Evolutionary conservation across 2,329 filamentous ascomycete species (phyloP).

Genomic region (Stenocarpella maydis): DNA sequence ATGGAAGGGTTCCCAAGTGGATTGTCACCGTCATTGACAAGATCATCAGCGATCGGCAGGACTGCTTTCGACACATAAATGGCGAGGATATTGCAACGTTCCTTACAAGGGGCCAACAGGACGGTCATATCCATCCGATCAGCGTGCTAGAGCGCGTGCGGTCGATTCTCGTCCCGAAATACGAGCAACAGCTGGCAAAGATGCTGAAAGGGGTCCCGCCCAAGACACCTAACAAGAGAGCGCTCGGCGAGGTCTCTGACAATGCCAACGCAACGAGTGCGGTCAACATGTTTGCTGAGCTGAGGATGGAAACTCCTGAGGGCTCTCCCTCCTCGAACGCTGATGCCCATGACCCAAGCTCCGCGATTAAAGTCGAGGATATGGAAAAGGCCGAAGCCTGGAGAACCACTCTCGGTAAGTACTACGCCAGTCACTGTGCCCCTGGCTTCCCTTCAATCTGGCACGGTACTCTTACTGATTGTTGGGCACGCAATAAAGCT

Average conservation of each 20-base stretch:
- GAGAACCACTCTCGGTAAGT: conserved; percentile 21
- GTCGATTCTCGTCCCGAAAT: not conserved
- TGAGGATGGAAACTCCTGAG: conserved; percentile 7
- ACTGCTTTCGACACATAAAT: conserved; percentile 17
- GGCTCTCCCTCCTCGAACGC: not conserved
- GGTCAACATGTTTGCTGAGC: conserved; percentile 5
- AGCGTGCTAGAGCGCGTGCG: not conserved
- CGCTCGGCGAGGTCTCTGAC: conserved; percentile 5
- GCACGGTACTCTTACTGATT: not conserved
- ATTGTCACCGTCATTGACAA: conserved; percentile 6
- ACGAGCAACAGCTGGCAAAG: not conserved
- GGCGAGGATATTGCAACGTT: not conserved
- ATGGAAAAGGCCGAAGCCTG: conserved; percentile 7
- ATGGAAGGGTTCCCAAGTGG: conserved; percentile 8
- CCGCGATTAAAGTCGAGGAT: not conserved
- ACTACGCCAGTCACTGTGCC: not conserved
- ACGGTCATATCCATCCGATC: conserved; percentile 17
- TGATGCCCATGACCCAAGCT: not conserved
- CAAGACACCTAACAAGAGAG: not conserved
- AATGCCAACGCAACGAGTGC: not conserved
- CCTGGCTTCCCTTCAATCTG: not conserved
- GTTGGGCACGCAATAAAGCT: not conserved
- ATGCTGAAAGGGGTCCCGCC: not conserved
- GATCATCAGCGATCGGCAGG: conserved; percentile 12
- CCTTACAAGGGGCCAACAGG: conserved; percentile 2